These are phyloP conservation scores for Coccinonectria pachysandricola DNA, from an alignment of 2,329 filamentous ascomycete species.

Conservation along the genomic window DNA sequence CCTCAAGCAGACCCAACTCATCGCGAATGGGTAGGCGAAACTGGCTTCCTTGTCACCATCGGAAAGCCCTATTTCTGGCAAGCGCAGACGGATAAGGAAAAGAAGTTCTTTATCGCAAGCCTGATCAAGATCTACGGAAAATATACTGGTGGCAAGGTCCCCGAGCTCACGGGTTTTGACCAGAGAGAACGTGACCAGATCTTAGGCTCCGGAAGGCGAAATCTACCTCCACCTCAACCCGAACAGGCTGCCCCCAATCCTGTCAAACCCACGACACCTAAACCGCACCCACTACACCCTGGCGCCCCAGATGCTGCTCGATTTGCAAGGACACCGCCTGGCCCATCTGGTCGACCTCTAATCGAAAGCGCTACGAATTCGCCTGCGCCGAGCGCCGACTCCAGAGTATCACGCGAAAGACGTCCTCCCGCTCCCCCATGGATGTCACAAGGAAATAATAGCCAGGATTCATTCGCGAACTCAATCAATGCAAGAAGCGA, in stretches of 20 bases:
- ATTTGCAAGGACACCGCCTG: constrained; percentile 18
- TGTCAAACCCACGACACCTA: no score
- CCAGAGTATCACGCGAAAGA: constrained; percentile 28
- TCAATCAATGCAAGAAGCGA: constrained; percentile 39
- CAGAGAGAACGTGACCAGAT: constrained; percentile 67
- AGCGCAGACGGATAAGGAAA: constrained; percentile 86
- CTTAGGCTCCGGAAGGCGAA: constrained; percentile 44
- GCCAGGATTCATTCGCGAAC: constrained; percentile 45
- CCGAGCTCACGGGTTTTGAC: constrained; percentile 75
- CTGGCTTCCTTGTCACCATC: constrained; percentile 79
- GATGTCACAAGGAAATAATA: constrained; percentile 41
- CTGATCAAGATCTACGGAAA: constrained; percentile 94
- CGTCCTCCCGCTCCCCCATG: constrained; percentile 35
- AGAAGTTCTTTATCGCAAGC: constrained; percentile 96
- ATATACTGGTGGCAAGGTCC: constrained; percentile 79
- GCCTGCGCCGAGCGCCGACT: constrained; percentile 43
- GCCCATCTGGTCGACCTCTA: constrained; percentile 25
- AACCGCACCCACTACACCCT: constrained; percentile 6
- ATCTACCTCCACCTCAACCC: constrained; percentile 15
- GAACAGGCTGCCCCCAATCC: no score
- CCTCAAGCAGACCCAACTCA: constrained; percentile 44
- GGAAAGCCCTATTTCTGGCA: constrained; percentile 97
- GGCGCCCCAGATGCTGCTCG: constrained; percentile 17
- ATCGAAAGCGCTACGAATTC: constrained; percentile 38
- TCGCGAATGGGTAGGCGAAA: constrained; percentile 70